A percentile compares a stretch with the other conserved stretches of the same genome.
Evolutionary conservation across 495 filamentous ascomycete genomes (phyloP).

Genomic region (Oleoguttula mirabilis): DNA sequence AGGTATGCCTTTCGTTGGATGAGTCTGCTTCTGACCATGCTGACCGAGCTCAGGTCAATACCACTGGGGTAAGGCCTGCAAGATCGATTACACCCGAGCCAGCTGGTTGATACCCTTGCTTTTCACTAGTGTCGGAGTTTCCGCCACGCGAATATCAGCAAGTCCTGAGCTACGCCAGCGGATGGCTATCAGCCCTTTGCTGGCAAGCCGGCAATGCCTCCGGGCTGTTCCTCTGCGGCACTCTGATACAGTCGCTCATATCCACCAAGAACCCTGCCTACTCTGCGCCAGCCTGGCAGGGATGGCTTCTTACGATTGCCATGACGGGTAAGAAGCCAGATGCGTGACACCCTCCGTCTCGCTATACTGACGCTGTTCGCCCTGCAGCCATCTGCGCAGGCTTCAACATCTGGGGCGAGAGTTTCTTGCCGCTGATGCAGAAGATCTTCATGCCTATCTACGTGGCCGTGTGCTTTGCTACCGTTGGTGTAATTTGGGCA

Average conservation of each 20-base stretch:
- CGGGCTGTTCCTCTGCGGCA: slow-evolving; percentile 17
- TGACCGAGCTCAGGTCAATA: slow-evolving; percentile 4
- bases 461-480: slow-evolving; percentile 4
- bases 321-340: no score
- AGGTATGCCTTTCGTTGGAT: no score
- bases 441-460: slow-evolving; percentile 5
- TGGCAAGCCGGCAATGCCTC: slow-evolving; percentile 22
- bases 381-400: slow-evolving; percentile 3
- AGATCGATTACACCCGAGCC: no score
- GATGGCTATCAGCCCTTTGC: slow-evolving; percentile 13
- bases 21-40: no score
- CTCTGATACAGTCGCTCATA: slow-evolving; percentile 21
- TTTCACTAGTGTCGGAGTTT: slow-evolving; percentile 12
- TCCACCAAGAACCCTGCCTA: slow-evolving; percentile 16
- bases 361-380: no score
- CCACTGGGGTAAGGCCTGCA: no score
- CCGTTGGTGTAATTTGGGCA: slow-evolving; percentile 7
- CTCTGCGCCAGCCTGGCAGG: slow-evolving; percentile 15
- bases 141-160: slow-evolving; percentile 7
- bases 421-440: slow-evolving; percentile 4
- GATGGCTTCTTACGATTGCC: slow-evolving; percentile 17
- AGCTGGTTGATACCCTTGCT: no score
- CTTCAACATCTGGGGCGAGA: slow-evolving; percentile 13
- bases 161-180: slow-evolving; percentile 11
- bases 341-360: no score